phyloP scores from a whole-genome alignment of 2,329 filamentous ascomycete species.

The Hypomyces rosellus region DNA sequence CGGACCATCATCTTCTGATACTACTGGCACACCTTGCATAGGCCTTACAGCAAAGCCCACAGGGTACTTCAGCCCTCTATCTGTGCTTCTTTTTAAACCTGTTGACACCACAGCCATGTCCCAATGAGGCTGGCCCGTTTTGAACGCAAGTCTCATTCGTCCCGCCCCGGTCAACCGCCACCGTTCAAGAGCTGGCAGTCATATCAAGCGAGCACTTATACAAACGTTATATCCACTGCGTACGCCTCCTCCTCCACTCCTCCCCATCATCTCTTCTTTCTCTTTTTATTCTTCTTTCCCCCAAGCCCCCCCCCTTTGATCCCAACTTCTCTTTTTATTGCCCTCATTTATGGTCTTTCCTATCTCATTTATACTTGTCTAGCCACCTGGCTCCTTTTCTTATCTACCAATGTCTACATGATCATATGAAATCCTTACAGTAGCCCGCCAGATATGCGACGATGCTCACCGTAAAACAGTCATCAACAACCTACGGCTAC shows the following conservation, averaged over 20 bases:
- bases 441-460: conserved; percentile 31
- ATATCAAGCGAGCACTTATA: conserved; percentile 36
- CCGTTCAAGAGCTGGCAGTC: conserved; percentile 38
- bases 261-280: conserved; percentile 1
- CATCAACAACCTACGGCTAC: conserved; percentile 51
- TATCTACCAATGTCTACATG: conserved; percentile 5
- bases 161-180: conserved; percentile 34
- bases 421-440: conserved; percentile 22
- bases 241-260: conserved; percentile 16
- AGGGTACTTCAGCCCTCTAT: conserved; percentile 23
- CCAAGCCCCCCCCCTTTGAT: neutral
- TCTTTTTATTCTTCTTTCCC: conserved; percentile 5
- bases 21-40: conserved; percentile 9
- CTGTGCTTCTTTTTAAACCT: conserved; percentile 30
- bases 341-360: conserved; percentile 9
- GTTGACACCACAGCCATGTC: conserved; percentile 27
- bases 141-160: conserved; percentile 36
- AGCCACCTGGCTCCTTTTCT: conserved; percentile 6
- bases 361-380: conserved; percentile 8
- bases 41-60: conserved; percentile 4
- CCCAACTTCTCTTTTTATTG: conserved; percentile 6
- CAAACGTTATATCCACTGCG: conserved; percentile 30
- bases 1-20: conserved; percentile 8
- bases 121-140: conserved; percentile 41
- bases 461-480: conserved; percentile 59